These are phyloP conservation scores for Hanseniaspora meyeri DNA, from an alignment of 805 yeast genomes.

Conservation along the genomic window DNA sequence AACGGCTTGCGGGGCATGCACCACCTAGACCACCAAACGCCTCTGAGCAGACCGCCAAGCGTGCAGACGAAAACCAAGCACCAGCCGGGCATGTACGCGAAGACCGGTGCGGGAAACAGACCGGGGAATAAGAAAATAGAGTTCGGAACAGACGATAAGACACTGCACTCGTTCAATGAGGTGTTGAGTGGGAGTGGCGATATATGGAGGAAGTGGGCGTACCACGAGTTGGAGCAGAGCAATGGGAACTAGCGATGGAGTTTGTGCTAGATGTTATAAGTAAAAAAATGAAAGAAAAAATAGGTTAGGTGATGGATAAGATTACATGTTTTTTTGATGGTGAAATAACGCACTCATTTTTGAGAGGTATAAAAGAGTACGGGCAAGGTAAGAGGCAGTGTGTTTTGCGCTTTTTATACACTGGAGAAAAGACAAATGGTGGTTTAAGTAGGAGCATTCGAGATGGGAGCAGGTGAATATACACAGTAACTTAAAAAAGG, in stretches of 20 bases:
- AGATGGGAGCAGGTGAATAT: no score
- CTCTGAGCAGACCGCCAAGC: neutral
- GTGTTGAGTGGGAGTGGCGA: constrained; percentile 72
- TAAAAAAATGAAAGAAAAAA: no score
- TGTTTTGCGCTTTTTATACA: no score
- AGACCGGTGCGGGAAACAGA: neutral
- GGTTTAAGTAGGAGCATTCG: no score
- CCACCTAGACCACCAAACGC: neutral
- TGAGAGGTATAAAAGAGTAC: no score
- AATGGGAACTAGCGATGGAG: neutral
- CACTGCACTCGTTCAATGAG: constrained; percentile 54
- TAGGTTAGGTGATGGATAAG: no score
- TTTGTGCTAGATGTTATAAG: no score
- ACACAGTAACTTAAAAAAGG: no score
- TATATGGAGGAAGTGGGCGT: constrained; percentile 75
- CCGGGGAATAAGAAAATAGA: constrained; percentile 16
- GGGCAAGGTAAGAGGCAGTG: no score
- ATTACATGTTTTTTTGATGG: no score
- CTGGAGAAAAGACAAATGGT: no score
- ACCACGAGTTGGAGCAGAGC: constrained; percentile 42
- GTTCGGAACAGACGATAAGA: constrained; percentile 32
- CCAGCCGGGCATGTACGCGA: neutral
- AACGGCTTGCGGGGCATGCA: neutral
- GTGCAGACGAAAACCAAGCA: neutral
- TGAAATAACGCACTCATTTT: no score